Evolutionary conservation across 768 basidiomycete genomes (phyloP), one percentile per base, ranked within the genome.

Genomic region (Boletus barrowsii): DNA sequence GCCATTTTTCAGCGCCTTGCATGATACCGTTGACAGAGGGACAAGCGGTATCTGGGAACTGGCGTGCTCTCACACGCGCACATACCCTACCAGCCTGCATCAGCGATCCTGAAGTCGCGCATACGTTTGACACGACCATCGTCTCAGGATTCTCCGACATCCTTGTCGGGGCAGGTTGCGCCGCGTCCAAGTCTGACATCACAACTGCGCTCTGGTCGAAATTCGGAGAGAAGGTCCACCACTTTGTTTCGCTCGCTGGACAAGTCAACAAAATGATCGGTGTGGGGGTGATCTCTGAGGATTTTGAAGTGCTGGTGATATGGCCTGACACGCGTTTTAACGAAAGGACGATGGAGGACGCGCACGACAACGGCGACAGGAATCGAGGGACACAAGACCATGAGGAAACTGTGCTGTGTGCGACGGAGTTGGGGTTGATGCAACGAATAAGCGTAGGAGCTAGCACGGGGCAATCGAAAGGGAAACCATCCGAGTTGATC

Each of bases 231-330:
- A 72, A 72, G 24, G 65, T 83, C 17, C 61, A 60, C 18, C 59
- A 68, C 15, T 72, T 84, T 39, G 74, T 80, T 35, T 71, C 72
- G 42, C 65, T 73, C 17, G 78, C 81, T 13, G 70, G 76, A 39
- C 71, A 71, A 14, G 62, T 84, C 30, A 82, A 81, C 41, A 65
- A 63, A 44, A 54, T 62, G 1, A 55, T 66, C 3, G 58, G 62
- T 2, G 58, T 61, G 26, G 68, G 60, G 24, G 51, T 63, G 17
- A 48, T 68, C 5, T 68, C 62, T 13, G 65, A 64, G 13, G 62
- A 69, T 42, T 61, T 69, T 11, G 64, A 68, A 18, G 60, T 69
- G n/a, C 14, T 57, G 29, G 50, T 55, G 6, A 49, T 58, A 1
- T 49, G 22, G 44, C 61, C 65, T 17, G 60, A 50, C 6, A 24